Conservation (phyloP, 306 rosid genomes). For the Acacia acuminata region DNA sequence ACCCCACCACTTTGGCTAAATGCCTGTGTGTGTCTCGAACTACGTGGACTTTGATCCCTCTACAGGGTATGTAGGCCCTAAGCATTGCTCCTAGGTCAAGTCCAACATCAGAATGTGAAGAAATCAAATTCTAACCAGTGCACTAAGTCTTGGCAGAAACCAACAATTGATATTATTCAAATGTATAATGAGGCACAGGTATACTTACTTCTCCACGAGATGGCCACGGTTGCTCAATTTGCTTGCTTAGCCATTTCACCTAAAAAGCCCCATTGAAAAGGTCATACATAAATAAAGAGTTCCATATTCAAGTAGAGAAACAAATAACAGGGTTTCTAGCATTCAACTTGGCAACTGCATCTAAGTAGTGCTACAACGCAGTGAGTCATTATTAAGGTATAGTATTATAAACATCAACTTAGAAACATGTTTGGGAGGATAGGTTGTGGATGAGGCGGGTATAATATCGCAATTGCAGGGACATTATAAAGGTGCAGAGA, state of each 20-base stretch:
- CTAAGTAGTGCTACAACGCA: neutral
- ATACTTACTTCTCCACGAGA: conserved; percentile 81
- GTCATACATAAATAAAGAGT: conserved; percentile 27
- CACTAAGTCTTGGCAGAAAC: conserved; percentile 13
- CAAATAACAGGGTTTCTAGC: conserved; percentile 13
- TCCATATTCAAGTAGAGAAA: conserved; percentile 12
- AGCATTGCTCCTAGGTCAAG: too few species aligned
- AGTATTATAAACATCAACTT: neutral
- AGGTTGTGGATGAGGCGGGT: too few species aligned
- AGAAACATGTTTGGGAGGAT: neutral
- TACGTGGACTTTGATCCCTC: too few species aligned
- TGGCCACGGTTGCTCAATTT: conserved; percentile 88
- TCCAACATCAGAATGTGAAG: neutral
- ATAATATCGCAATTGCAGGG: neutral
- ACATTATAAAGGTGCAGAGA: neutral
- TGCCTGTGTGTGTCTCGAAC: too few species aligned
- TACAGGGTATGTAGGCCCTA: too few species aligned
- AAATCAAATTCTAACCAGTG: conserved; percentile 25
- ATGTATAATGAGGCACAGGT: conserved; percentile 9
- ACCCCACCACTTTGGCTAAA: too few species aligned
- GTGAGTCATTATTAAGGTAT: neutral
- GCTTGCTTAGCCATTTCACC: conserved; percentile 98
- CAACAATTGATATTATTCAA: conserved; percentile 22
- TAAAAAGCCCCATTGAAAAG: conserved; percentile 44
- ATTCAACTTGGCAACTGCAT: neutral